phyloP scores from a whole-genome alignment of 192 early-diverging fungal species.

The Coemansia sp. region DNA sequence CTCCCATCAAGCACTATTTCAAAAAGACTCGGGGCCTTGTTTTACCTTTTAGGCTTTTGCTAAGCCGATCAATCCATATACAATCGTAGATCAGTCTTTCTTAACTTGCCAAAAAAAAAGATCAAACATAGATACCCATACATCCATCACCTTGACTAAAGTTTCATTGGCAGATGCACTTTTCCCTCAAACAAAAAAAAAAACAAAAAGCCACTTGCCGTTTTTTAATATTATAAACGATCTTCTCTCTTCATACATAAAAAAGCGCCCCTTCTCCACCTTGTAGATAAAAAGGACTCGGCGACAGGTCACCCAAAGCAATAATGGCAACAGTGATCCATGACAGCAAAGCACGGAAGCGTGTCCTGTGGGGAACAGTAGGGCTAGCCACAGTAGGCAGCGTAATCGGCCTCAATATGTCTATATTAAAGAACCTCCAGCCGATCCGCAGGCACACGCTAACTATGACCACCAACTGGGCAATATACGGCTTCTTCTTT shows the following conservation, averaged over 20 bases:
- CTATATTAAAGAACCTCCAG: conserved; percentile 49
- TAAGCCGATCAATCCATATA: too few relatives aligned
- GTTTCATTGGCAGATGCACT: background rate
- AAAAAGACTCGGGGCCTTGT: too few relatives aligned
- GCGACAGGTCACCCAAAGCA: too few relatives aligned
- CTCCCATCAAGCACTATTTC: too few relatives aligned
- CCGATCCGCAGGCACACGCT: conserved; percentile 32
- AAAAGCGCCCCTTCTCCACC: too few relatives aligned
- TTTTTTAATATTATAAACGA: too few relatives aligned
- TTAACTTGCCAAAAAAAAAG: background rate
- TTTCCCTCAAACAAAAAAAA: background rate
- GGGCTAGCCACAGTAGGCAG: conserved; percentile 28
- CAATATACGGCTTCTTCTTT: conserved; percentile 37
- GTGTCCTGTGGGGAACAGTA: conserved; percentile 30
- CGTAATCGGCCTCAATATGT: conserved; percentile 38
- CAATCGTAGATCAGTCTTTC: too few relatives aligned
- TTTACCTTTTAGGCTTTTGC: too few relatives aligned
- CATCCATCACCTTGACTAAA: background rate
- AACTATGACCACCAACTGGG: conserved; percentile 49
- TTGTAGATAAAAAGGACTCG: background rate
- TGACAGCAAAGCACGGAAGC: conserved; percentile 28
- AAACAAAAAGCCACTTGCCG: too few relatives aligned
- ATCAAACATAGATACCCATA: background rate
- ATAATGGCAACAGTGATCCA: conserved; percentile 5
- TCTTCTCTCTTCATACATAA: background rate